phyloP scores from a whole-genome alignment of 2,329 filamentous ascomycete genomes.

The Monosporascus cannonballus region DNA sequence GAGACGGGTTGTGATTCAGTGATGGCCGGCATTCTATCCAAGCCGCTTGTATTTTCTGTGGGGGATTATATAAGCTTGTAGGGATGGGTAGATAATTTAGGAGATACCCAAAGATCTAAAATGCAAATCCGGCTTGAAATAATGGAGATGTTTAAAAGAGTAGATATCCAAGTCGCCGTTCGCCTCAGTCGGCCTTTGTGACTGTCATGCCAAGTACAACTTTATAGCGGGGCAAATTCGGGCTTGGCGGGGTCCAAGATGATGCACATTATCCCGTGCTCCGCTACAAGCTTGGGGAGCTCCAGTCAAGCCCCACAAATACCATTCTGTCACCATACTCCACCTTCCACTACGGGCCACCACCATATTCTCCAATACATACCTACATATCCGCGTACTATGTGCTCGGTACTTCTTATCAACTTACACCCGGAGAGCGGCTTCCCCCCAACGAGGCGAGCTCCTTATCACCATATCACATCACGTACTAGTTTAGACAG shows the following conservation, averaged over 20 bases:
- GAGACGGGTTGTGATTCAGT: conserved; percentile 16
- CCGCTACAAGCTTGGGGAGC: background rate
- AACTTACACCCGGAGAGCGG: too few species aligned
- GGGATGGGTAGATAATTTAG: background rate
- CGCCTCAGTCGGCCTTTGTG: too few species aligned
- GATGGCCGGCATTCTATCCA: conserved; percentile 17
- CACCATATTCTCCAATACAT: too few species aligned
- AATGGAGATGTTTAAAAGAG: background rate
- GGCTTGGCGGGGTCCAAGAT: background rate
- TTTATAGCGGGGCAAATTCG: conserved; percentile 8
- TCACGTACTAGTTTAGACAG: too few species aligned
- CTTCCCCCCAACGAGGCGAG: too few species aligned
- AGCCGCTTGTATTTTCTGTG: background rate
- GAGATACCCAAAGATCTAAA: background rate
- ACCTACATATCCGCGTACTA: too few species aligned
- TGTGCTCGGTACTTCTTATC: too few species aligned
- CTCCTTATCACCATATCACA: too few species aligned
- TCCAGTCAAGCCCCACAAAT: conserved; percentile 8
- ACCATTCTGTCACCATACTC: conserved; percentile 10
- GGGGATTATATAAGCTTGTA: background rate
- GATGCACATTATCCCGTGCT: background rate
- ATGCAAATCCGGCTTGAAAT: background rate
- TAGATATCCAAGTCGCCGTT: background rate
- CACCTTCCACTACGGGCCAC: conserved; percentile 10
- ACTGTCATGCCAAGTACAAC: background rate